Evolutionary conservation across 768 basidiomycete genomes (phyloP), one percentile per base, ranked within the genome.

Genomic region (Crucibulum laeve): DNA sequence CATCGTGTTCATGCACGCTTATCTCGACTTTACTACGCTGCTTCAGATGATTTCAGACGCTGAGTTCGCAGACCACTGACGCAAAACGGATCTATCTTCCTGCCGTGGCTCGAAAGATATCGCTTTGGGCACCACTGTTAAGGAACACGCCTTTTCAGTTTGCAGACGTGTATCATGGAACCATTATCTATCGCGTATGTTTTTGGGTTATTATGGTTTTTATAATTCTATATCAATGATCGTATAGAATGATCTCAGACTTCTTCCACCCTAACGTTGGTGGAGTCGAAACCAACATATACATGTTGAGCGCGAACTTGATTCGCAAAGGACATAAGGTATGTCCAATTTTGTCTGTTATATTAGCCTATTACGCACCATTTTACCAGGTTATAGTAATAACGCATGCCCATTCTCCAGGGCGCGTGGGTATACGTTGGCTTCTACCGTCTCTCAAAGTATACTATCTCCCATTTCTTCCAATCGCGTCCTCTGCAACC

Each of bases 231-330:
- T 8, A 5, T 24, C 26, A 7, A 18, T 33, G 22, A 35, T 38
- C 13, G n/a, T 42, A 24, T 45, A 95, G 93, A 35, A 92, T 98
- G 90, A 81, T 98, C 45, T 88, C 84, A 32, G 96, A 99, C 67
- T 99, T 98, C 71, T 99, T 97, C 67, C 82, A 90, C 57, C 96
- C 96, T 1, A 74, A 79, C 45, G 85, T 94, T 2, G 96, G 96
- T 3, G 96, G 96, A 5, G 95, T 99, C 24, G 96, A 98, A 66
- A 94, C 83, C 47, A 92, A 96, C 62, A 94, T 97, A 26, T 97
- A 91, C 65, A 89, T 89, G 79, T 76, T 99, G 37, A 84, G 85
- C 45, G 82, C 87, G 15, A 84, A 86, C 38, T 80, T 98, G 32
- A 79, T 93, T 42, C 71, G 73, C 32, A 77, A 77, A 30, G 92